Base-by-base conservation (phyloP, 1,284 basidiomycete species). In the Ustilago loliicola region DNA sequence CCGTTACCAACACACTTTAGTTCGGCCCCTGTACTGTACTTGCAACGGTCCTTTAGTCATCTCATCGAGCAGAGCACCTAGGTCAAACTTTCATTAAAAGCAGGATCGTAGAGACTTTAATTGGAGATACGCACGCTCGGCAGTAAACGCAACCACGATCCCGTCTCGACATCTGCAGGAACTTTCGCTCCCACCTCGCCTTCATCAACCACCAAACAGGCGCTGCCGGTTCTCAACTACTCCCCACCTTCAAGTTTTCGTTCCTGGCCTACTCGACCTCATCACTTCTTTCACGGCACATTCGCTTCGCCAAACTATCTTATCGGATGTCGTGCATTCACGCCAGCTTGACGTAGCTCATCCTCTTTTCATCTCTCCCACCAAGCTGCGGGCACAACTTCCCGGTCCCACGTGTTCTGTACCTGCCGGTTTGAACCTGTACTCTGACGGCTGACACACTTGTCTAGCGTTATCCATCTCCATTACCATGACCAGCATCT, bases 401-500 rank as follows among this genome's bases (percentile, higher is more conserved):
- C 29, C 52, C 34, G 52, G 30, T 17, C 32, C 19, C 45, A 47
- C 45, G 45, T 47, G 11, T 7, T 2, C 21, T 8, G 5, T 7
- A 13, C 21, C 27, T 57, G 55, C 40, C 40, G 55, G 38, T 27
- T 34, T 47, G 15, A 7, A n/a, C 36, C 53, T 36, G 36, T 10
- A 45, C 51, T 53, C 19, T 42, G 25, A 52, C 34, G 2, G 11
- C 38, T 38, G 40, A 48, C 30, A 21, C 3, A 2, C 13, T 34
- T 29, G 17, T 36, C 8, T 38, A 27, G n/a, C 60, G 34, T 34
- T 29, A 21, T 30, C n/a, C 42, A 34, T 17, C n/a, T 50, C 48
- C 13, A 15, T 11, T 38, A 63, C 3, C 40, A 77, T 77, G 74
- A 63, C 74, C 36, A 77, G 74, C 62, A 52, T 77, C 47, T 72